Percentiles rank a stretch among this genome's conserved stretches.
These are phyloP conservation scores for Cladosporium sp. DNA, from an alignment of 2,329 filamentous ascomycete genomes.

Conservation along the genomic window DNA sequence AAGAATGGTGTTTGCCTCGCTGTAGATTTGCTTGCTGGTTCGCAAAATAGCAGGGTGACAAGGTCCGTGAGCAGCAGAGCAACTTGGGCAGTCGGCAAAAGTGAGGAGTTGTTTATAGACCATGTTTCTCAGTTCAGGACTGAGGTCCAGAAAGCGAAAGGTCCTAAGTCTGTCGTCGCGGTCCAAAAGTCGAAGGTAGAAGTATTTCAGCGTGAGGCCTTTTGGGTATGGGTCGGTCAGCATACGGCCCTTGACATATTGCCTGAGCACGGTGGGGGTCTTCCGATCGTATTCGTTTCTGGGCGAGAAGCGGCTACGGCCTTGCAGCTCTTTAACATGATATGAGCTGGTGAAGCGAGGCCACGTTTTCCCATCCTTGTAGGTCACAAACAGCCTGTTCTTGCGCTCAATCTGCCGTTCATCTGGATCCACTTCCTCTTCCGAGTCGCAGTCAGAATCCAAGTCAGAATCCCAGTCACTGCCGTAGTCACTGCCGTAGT, in stretches of 20 bases:
- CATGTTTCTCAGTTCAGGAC: conserved; percentile 20
- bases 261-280: conserved; percentile 14
- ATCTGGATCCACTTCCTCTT: neutral
- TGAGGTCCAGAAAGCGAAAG: conserved; percentile 23
- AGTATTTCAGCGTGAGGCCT: conserved; percentile 18
- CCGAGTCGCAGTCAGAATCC: neutral
- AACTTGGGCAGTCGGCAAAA: neutral
- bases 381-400: conserved; percentile 6
- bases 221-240: conserved; percentile 19
- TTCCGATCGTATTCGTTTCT: conserved; percentile 7
- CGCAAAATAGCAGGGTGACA: conserved; percentile 14
- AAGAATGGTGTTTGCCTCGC: conserved; percentile 22
- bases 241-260: conserved; percentile 16
- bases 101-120: conserved; percentile 20
- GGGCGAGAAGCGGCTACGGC: neutral
- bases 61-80: neutral
- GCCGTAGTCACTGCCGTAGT: neutral
- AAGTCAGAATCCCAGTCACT: neutral
- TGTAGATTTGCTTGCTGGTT: conserved; percentile 18
- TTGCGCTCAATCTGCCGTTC: neutral
- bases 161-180: conserved; percentile 11
- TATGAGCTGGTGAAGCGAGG: too few species aligned
- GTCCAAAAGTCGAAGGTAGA: conserved; percentile 16
- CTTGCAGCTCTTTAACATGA: neutral
- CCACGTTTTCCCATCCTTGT: too few species aligned